Evolutionary conservation across 75 land plant species (phyloP).

Genomic region (Pinus taeda): DNA sequence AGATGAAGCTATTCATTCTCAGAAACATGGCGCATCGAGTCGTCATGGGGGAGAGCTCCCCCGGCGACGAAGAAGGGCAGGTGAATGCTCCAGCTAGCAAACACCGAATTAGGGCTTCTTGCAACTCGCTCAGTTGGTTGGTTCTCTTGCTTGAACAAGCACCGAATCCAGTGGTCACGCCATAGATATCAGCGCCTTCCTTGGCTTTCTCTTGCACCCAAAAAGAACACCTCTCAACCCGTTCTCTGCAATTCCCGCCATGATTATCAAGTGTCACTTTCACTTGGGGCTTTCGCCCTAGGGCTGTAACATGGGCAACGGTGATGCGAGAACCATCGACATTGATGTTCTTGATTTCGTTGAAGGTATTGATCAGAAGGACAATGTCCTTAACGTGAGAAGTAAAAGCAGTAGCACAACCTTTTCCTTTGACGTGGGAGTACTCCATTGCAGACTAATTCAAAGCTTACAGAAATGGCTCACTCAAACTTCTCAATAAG

Average conservation of each 20-base stretch:
- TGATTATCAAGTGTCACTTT: slow-evolving; percentile 11
- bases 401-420: not conserved
- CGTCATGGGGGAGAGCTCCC: slow-evolving; percentile 11
- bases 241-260: not conserved
- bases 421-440: too few species aligned
- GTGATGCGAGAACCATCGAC: slow-evolving; percentile 22
- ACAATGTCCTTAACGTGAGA: not conserved
- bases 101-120: slow-evolving; percentile 29
- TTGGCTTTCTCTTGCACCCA: slow-evolving; percentile 25
- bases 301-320: slow-evolving; percentile 24
- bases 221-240: slow-evolving; percentile 20
- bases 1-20: slow-evolving; percentile 27
- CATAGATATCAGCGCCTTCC: slow-evolving; percentile 19
- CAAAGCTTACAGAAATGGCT: too few species aligned
- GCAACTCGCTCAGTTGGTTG: slow-evolving; percentile 18
- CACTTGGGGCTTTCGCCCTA: slow-evolving; percentile 23
- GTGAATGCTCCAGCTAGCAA: slow-evolving; percentile 32
- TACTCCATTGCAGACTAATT: too few species aligned
- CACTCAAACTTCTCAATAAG: too few species aligned
- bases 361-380: slow-evolving; percentile 9
- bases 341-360: not conserved
- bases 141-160: slow-evolving; percentile 13
- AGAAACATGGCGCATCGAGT: slow-evolving; percentile 30
- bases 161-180: slow-evolving; percentile 23
- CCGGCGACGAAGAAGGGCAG: not conserved